Percentiles rank a stretch among this genome's conserved stretches.
These are phyloP conservation scores for Eragrostis tef DNA, from an alignment of 202 grass and related monocot genomes.

Conservation along the genomic window DNA sequence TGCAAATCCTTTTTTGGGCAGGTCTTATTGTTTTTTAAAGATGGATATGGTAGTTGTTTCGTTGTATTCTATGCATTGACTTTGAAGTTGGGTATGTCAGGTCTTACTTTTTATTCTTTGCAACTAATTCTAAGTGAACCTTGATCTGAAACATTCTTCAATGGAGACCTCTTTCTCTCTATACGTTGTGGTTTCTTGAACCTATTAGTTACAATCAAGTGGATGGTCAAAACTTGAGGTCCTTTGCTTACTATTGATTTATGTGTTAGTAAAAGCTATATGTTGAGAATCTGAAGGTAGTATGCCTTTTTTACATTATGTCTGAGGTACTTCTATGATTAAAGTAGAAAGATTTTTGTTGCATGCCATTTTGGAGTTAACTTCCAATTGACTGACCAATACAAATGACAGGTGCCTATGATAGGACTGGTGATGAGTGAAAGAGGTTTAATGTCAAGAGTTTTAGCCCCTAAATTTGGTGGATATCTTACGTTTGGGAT, in stretches of 20 bases:
- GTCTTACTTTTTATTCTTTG: too few species aligned
- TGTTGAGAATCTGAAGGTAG: slow-evolving; percentile 14
- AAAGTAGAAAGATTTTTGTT: slow-evolving; percentile 25
- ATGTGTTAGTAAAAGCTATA: slow-evolving; percentile 13
- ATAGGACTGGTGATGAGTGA: slow-evolving; percentile 93
- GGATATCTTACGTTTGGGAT: slow-evolving; percentile 92
- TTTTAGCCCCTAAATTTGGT: slow-evolving; percentile 81
- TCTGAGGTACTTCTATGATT: slow-evolving; percentile 34
- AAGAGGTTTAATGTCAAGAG: slow-evolving; percentile 79
- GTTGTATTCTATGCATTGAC: background rate
- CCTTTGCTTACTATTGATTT: slow-evolving; percentile 25
- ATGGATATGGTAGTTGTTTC: background rate
- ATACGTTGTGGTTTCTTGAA: background rate
- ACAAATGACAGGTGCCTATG: slow-evolving; percentile 75
- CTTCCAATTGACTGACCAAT: slow-evolving; percentile 55
- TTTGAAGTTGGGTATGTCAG: background rate
- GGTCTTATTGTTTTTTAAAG: background rate
- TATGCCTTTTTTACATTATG: slow-evolving; percentile 27
- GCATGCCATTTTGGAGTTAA: slow-evolving; percentile 26
- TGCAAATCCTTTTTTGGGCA: background rate
- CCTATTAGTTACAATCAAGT: slow-evolving; percentile 8
- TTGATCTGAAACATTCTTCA: slow-evolving; percentile 10
- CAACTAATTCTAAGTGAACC: background rate
- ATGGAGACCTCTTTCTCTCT: slow-evolving; percentile 4
- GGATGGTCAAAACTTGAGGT: background rate